A percentile compares a stretch with the other conserved stretches of the same genome.
Conservation (phyloP, 805 yeast genomes). For the Hermanozyma aechmeae region DNA sequence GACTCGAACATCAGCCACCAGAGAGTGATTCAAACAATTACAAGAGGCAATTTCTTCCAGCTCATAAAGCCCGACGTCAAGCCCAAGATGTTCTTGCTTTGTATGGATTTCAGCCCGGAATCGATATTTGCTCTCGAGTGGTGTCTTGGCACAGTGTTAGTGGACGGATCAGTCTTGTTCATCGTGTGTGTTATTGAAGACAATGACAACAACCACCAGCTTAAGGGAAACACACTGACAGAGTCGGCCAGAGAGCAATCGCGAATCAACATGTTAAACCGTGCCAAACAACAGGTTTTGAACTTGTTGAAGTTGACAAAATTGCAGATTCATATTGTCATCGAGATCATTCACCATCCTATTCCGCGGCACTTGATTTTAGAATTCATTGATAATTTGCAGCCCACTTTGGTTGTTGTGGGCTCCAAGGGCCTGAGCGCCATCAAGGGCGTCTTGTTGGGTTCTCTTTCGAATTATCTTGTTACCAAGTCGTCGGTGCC, state of each 20-base stretch:
- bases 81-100: conserved; percentile 59
- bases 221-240: conserved; percentile 28
- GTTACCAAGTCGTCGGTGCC: conserved; percentile 67
- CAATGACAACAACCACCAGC: conserved; percentile 31
- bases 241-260: conserved; percentile 28
- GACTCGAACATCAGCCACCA: conserved; percentile 44
- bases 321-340: conserved; percentile 62
- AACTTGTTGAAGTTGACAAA: conserved; percentile 53
- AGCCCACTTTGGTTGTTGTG: conserved; percentile 65
- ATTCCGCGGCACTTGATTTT: conserved; percentile 63
- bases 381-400: conserved; percentile 60
- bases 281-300: conserved; percentile 36
- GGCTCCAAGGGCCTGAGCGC: conserved; percentile 72
- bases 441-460: conserved; percentile 63
- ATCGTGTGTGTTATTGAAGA: conserved; percentile 49
- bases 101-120: conserved; percentile 78
- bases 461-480: conserved; percentile 63
- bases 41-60: conserved; percentile 58
- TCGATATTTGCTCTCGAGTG: conserved; percentile 79
- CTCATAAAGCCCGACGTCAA: conserved; percentile 33
- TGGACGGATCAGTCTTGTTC: conserved; percentile 74
- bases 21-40: conserved; percentile 59
- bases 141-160: conserved; percentile 77
- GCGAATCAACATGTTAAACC: conserved; percentile 29
- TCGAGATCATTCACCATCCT: conserved; percentile 70